Evolutionary conservation across 805 yeast genomes (phyloP).

Genomic region (Wickerhamomyces bovis): DNA sequence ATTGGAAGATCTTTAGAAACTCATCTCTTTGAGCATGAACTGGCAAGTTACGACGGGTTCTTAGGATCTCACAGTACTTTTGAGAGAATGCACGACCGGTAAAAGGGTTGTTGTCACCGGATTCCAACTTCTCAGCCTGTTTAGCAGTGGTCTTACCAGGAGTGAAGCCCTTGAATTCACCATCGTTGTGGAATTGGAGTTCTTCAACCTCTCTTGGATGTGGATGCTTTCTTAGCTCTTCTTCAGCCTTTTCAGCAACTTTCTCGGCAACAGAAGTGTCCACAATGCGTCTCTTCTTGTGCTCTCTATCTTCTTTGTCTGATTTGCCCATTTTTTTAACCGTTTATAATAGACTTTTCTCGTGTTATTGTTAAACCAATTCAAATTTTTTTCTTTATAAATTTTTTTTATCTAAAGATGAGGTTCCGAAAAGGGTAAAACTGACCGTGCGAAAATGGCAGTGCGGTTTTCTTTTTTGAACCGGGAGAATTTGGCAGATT

Average conservation of each 20-base stretch:
- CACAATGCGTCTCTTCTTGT: slow-evolving; percentile 43
- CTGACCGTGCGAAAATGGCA: background rate
- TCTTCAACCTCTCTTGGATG: slow-evolving; percentile 30
- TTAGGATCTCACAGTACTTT: slow-evolving; percentile 72
- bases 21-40: slow-evolving; percentile 92
- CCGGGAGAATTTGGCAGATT: background rate
- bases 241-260: slow-evolving; percentile 66
- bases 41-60: slow-evolving; percentile 78
- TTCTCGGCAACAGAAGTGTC: slow-evolving; percentile 53
- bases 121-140: slow-evolving; percentile 55
- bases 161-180: slow-evolving; percentile 49
- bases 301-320: slow-evolving; percentile 31
- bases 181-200: slow-evolving; percentile 54
- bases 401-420: background rate
- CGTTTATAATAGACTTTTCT: background rate
- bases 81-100: slow-evolving; percentile 58
- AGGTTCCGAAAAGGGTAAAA: background rate
- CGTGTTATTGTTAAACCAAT: background rate
- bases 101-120: slow-evolving; percentile 66
- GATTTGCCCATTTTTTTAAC: background rate
- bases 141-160: slow-evolving; percentile 64
- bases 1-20: slow-evolving; percentile 77
- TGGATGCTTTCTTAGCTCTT: slow-evolving; percentile 42
- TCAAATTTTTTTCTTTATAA: background rate
- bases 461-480: background rate